Evolutionary conservation across 176 grass and related monocot species (phyloP), one percentile per base, ranked within the genome.

Genomic region (Carex parvula): DNA sequence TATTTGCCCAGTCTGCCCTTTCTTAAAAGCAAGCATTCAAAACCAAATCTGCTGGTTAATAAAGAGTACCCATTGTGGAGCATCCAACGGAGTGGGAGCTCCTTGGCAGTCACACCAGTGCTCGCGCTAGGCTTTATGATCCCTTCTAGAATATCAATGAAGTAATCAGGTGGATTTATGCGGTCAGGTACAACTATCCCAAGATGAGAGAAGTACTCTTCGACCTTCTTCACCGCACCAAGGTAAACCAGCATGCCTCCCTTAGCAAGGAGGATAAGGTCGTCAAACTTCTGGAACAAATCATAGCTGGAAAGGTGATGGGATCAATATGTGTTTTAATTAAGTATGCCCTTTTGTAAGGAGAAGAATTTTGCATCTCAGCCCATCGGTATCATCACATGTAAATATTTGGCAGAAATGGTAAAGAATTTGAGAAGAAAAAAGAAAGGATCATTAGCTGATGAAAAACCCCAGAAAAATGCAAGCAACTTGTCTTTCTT

Each of bases 151-250:
- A 97, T 93, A 79, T 97, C 94, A 54, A 97, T 97, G 79, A 91
- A 97, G 81, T 97, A 91, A 87, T 97, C 94, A 6, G 94, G 94
- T 4, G 94, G 94, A 44, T 97, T 97, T 62, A 97, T 89, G 42
- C 94, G 94, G 2, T 97, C 94, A 0, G 94, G 94, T 9, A 97
- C 91, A 63, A 88, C 79, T 20, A 97, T 97, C 21, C 94, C 91
- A 24, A 91, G 58, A 63, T 70, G 65, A 84, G 89, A 33, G 41
- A 97, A 97, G 87, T 97, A 97, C 16, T 93, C 91, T 78, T 97
- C 94, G 35, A 97, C 91, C 84, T 91, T 97, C 81, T 93, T 93
- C 42, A 97, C 94, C 6, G 94, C 76, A 39, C 94, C 94, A 6
- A 91, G 91, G 53, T 97, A 97, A 18, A 90, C 94, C 4, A 86